Base-by-base conservation (phyloP, 768 basidiomycete genomes). In the Trametes cubensis region DNA sequence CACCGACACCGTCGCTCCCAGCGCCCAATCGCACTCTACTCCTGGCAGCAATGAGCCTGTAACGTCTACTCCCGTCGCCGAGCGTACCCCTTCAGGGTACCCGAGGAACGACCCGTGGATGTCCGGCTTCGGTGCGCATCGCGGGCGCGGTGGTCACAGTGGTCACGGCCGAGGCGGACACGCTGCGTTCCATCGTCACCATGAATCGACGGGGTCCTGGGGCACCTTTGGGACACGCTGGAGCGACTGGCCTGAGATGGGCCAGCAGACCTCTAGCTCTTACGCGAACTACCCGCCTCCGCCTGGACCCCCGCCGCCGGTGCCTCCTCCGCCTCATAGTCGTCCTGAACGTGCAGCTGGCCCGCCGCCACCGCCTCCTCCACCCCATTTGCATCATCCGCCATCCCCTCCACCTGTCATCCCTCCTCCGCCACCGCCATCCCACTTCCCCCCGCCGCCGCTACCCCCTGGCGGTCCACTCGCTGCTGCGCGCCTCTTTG, bases 11-110 rank as follows among this genome's bases (percentile, higher is more conserved):
- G 46, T 53, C 6, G 45, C 48, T 8, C 46, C 65, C 17, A 60
- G 39, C 6, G 47, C 28, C 6, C 34, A 55, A 14, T 21, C 45
- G 11, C 42, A 26, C 39, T n/a, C 39, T 18, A 34, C 45, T 17
- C 30, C 46, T 8, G 20, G 60, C 10, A 48, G 39, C 5, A 62
- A 49, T 20, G 58, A 58, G 11, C 66, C 68, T 13, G 51, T 46
- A 10, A 70, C 70, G 1, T 70, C 69, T 8, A 70, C 71, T 4
- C 67, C 69, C 3, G 52, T 60, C 21, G 53, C 59, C n/a, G 56
- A 59, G 15, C 41, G 63, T 2, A 28, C 46, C 21, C 20, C 48
- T 3, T 38, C 46, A 6, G 13, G 14, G 21, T 48, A 38, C 7
- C 34, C 47, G 1, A 41, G 60, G 55, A 28, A 45, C 17, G 46